Conservation (phyloP, 371 early-diverging fungal genomes). For the Basidiobolus meristosporus region DNA sequence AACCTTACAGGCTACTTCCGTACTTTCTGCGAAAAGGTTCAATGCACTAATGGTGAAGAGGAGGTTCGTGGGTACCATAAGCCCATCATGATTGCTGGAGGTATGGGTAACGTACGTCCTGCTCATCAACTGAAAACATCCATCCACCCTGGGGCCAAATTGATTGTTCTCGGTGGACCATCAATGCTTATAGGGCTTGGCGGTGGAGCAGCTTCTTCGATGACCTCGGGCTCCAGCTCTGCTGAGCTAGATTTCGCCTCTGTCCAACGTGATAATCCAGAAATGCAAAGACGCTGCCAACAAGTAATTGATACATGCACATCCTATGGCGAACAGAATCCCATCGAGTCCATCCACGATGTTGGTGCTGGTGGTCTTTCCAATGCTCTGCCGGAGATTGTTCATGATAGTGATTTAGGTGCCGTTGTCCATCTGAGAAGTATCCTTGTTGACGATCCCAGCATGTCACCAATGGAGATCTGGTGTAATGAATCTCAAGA, state of each 20-base stretch:
- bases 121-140: constrained; percentile 67
- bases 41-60: constrained; percentile 15
- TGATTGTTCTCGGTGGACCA: constrained; percentile 90
- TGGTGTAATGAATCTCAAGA: constrained; percentile 98
- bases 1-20: constrained; percentile 89
- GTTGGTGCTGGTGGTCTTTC: constrained; percentile 96
- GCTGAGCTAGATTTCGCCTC: constrained; percentile 90
- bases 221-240: constrained; percentile 70
- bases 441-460: constrained; percentile 71
- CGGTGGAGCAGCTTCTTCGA: constrained; percentile 93
- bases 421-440: constrained; percentile 76
- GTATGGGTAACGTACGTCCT: constrained; percentile 78
- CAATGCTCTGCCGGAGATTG: constrained; percentile 92
- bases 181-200: constrained; percentile 94
- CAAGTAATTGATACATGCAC: constrained; percentile 90
- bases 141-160: constrained; percentile 58
- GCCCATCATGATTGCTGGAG: constrained; percentile 97
- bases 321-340: constrained; percentile 52
- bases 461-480: constrained; percentile 95
- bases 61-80: constrained; percentile 90
- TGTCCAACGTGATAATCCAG: constrained; percentile 94
- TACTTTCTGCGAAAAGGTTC: constrained; percentile 61
- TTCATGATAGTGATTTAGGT: constrained; percentile 83
- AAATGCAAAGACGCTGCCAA: constrained; percentile 93
- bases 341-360: constrained; percentile 86